Conservation (phyloP, 129 eudicot species). For the Calendula officinalis region DNA sequence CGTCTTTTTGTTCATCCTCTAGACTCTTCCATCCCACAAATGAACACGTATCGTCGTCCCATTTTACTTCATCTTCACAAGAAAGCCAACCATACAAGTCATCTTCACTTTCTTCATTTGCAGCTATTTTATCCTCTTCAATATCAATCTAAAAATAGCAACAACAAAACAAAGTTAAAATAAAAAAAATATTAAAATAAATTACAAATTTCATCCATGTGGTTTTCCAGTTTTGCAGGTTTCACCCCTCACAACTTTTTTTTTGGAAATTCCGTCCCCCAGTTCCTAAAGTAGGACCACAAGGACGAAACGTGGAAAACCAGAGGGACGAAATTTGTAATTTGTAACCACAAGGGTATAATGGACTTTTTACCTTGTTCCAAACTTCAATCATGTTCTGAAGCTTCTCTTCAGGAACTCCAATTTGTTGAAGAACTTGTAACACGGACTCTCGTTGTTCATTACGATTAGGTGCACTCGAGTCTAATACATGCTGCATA, state of each 20-base stretch:
- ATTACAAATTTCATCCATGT: too few relatives aligned
- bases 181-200: too few relatives aligned
- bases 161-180: background rate
- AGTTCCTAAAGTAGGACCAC: too few relatives aligned
- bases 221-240: too few relatives aligned
- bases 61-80: constrained; percentile 40
- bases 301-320: too few relatives aligned
- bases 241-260: too few relatives aligned
- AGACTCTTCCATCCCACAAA: constrained; percentile 37
- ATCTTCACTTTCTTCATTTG: constrained; percentile 37
- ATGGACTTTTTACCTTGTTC: constrained; percentile 68
- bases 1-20: constrained; percentile 33
- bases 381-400: constrained; percentile 91
- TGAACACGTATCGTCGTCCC: constrained; percentile 43
- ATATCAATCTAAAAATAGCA: constrained; percentile 71
- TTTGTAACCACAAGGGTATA: background rate
- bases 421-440: constrained; percentile 79
- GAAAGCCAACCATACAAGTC: constrained; percentile 60
- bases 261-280: too few relatives aligned
- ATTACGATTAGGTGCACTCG: constrained; percentile 76
- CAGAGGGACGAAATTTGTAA: too few relatives aligned
- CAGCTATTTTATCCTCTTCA: constrained; percentile 30
- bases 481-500: constrained; percentile 93
- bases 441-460: constrained; percentile 81
- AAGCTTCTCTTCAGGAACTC: constrained; percentile 73